Evolutionary conservation across 2,329 filamentous ascomycete genomes (phyloP).

Genomic region (Dactylellina sp.): DNA sequence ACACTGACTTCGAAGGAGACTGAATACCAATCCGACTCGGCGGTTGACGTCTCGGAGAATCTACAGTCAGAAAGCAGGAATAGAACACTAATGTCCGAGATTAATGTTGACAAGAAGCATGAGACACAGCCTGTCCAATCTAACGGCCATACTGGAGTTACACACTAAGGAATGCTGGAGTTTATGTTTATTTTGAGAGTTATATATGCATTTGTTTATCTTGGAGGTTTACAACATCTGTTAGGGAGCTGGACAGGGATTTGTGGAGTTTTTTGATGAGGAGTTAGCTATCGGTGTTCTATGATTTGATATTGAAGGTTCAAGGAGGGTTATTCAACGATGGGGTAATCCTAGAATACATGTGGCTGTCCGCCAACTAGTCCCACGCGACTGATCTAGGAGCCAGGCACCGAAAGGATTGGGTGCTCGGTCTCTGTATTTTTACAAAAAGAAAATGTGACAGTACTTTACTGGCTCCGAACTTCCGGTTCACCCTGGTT

Average conservation of each 20-base stretch:
- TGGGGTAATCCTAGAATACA: not conserved
- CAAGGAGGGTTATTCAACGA: not conserved
- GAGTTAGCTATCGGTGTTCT: constrained; percentile 24
- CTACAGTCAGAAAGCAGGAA: constrained; percentile 1
- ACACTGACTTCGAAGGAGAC: constrained; percentile 41
- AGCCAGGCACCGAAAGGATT: constrained; percentile 18
- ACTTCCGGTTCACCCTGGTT: constrained; percentile 17
- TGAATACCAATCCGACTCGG: constrained; percentile 48
- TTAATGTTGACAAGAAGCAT: constrained; percentile 22
- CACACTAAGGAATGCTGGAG: constrained; percentile 25
- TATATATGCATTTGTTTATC: constrained; percentile 22
- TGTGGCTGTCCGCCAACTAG: constrained; percentile 8
- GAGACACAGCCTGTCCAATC: constrained; percentile 17
- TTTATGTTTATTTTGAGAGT: constrained; percentile 28
- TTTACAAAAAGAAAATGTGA: constrained; percentile 30
- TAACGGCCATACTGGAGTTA: constrained; percentile 33
- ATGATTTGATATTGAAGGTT: constrained; percentile 4
- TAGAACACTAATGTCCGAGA: not conserved
- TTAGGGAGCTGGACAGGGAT: not conserved
- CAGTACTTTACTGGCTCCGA: constrained; percentile 29
- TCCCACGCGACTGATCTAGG: not conserved
- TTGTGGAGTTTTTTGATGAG: not conserved
- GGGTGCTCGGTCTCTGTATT: constrained; percentile 12
- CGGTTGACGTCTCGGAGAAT: constrained; percentile 37
- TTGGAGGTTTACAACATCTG: not conserved